These are phyloP conservation scores for Acidiella bohemica DNA, from an alignment of 495 filamentous ascomycete genomes.

Conservation along the genomic window DNA sequence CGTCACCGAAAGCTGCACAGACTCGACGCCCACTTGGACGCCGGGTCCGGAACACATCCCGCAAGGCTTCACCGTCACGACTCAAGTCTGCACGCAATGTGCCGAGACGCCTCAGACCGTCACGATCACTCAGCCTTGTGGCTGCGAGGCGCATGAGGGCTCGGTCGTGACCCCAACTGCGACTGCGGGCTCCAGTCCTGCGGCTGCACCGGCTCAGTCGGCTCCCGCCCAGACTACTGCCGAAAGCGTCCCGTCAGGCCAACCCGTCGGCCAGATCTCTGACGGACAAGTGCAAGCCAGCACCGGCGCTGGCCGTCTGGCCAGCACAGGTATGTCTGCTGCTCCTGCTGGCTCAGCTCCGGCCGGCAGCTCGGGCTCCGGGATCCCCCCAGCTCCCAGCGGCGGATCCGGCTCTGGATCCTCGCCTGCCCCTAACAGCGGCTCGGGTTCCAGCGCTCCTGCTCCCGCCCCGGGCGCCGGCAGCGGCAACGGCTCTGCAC, in stretches of 20 bases:
- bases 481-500: neutral
- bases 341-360: too few relatives aligned
- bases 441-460: too few relatives aligned
- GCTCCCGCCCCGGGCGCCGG: neutral
- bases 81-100: constrained; percentile 34
- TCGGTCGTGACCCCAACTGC: neutral
- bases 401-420: too few relatives aligned
- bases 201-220: neutral
- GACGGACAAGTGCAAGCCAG: too few relatives aligned
- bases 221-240: constrained; percentile 1
- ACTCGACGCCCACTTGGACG: constrained; percentile 19
- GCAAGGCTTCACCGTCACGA: constrained; percentile 36
- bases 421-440: too few relatives aligned
- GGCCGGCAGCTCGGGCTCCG: too few relatives aligned
- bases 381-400: too few relatives aligned
- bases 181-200: neutral
- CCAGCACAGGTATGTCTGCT: too few relatives aligned
- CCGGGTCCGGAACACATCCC: constrained; percentile 26
- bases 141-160: constrained; percentile 1
- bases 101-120: constrained; percentile 27
- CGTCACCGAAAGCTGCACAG: constrained; percentile 31
- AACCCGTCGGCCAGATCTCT: too few relatives aligned
- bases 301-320: too few relatives aligned
- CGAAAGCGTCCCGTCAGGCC: too few relatives aligned
- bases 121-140: constrained; percentile 29